Base-by-base conservation (phyloP, 768 basidiomycete species). In the Suillus plorans region DNA sequence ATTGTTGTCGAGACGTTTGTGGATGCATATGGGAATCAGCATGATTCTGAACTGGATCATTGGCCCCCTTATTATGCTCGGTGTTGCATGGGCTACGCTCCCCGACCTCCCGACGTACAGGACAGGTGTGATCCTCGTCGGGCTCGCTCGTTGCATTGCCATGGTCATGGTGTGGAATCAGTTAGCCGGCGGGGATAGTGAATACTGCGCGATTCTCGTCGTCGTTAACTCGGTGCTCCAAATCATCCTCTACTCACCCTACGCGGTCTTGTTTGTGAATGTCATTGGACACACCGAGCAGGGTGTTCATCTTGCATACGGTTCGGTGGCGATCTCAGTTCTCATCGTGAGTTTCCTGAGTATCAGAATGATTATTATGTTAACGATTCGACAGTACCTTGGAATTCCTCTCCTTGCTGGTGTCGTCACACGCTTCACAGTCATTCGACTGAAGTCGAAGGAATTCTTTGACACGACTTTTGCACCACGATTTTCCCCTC, bases 91-190 rank as follows among this genome's bases (percentile, higher is more conserved):
- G 91, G 91, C 90, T 14, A 90, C 91, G 4, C 81, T 95, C 0
- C 93, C 92, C 1, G 92, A 95, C 72, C 81, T 90, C 2, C 86
- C 87, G 25, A 82, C 82, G 3, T 91, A 93, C 71, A 84, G 92
- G 28, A 85, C 85, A 0, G 94, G 94, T 3, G 89, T 95, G 4
- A 89, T 95, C 69, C 80, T 95, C 78, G 92, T 95, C 42, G 93
- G 94, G 5, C 69, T 73, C 14, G 70, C 69, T 28, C 68, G 70
- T 20, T 75, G 70, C 34, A 74, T 74, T 62, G 87, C 89, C 4
- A 89, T 89, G 89, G 89, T 91, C 66, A 85, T 91, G 79, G 89
- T 95, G 52, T 94, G 92, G 92, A 91, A 90, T 69, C 82, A 85
- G 60, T 81, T 94, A 7, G 90, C 90, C 0, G 73, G 80, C 44